Base-by-base conservation (phyloP, 148 eudicot genomes). In the Cornus florida region DNA sequence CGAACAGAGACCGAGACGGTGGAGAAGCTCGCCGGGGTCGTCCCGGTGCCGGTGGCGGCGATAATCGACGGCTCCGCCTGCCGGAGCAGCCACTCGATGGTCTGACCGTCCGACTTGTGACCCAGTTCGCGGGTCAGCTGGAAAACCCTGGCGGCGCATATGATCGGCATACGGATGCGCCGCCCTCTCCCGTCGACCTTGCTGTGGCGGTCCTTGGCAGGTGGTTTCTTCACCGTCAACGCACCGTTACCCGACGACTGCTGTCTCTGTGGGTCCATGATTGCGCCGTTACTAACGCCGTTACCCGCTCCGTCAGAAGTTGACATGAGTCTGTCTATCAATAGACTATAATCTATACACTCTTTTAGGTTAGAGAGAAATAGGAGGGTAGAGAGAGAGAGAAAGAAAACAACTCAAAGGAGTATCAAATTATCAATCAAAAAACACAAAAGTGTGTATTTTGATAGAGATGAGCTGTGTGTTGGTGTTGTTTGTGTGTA, bases 81-180 rank as follows among this genome's bases (percentile, higher is more conserved):
- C 0, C 93, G 93, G 65, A 92, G 92, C 2, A 92, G 88, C 96
- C 96, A 92, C 85, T 92, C 96, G 28, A 92, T 92, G 48, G 96
- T 92, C 35, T 90, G 92, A 20, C 96, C 96, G 72, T 92, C 96
- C 38, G 96, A 92, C 76, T 92, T 92, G 77, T 92, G 96, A 3
- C 96, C 96, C 1, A 92, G 77, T 67, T 92, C 95, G 17, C 95
- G 88, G 5, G 95, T 92, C 2, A 92, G 87, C 73, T 92, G 95
- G 77, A 92, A 92, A 2, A 92, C 93, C 33, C 95, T 75, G 17
- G 95, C 95, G 46, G 95, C 95, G 79, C 95, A 92, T n/a, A 92
- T 87, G 62, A 90, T 90, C 1, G 95, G 95, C 95, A 92, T 92
- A 33, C 95, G 79, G n/a, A 92, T 92, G 12, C 95, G 80, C 5